Percentiles rank a stretch among this genome's conserved stretches.
phyloP scores from a whole-genome alignment of 176 grass and related monocot species.

The Triticum timopheevii region DNA sequence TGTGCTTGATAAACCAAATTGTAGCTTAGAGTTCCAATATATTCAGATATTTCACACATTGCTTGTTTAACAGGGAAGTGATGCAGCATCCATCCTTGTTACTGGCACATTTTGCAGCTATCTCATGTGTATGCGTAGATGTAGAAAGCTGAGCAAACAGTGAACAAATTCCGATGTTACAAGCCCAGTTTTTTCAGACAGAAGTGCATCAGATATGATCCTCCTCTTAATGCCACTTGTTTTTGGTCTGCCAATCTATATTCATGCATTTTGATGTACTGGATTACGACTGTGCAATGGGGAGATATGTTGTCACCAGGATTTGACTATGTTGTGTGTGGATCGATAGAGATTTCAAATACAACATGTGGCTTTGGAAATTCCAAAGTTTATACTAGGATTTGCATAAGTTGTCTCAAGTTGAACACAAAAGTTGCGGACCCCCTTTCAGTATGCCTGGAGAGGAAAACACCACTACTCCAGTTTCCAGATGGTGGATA shows the following conservation, averaged over 20 bases:
- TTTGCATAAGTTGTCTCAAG: background rate
- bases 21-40: slow-evolving; percentile 37
- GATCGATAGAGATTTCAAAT: background rate
- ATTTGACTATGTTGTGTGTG: background rate
- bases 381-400: background rate
- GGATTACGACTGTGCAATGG: background rate
- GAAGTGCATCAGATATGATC: background rate
- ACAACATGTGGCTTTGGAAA: background rate
- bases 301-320: background rate
- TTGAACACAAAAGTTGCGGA: background rate
- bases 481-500: background rate
- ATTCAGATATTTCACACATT: slow-evolving; percentile 18
- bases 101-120: background rate
- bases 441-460: background rate
- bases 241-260: background rate
- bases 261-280: background rate
- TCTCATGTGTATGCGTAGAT: too few relatives aligned
- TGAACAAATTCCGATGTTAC: background rate
- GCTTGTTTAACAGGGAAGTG: background rate
- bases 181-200: background rate
- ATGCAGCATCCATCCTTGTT: slow-evolving; percentile 1
- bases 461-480: background rate
- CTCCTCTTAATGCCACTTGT: background rate
- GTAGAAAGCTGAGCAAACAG: background rate
- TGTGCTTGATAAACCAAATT: slow-evolving; percentile 24